Percentiles rank a stretch among this genome's conserved stretches.
phyloP scores from a whole-genome alignment of 1,284 basidiomycete genomes.

The Farysia itapuensis region DNA sequence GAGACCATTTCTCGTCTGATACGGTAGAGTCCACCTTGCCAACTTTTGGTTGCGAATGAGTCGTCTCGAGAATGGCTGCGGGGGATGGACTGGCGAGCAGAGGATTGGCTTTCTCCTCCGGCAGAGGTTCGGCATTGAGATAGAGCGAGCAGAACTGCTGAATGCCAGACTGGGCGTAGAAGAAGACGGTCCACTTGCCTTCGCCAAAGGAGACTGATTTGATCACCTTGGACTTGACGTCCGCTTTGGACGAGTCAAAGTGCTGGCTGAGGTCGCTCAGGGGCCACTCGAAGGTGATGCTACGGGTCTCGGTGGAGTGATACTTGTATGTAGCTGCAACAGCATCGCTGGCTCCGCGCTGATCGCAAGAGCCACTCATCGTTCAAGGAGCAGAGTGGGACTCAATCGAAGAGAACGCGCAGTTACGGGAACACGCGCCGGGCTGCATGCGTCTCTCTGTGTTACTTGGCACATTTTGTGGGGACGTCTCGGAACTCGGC shows the following conservation, averaged over 20 bases:
- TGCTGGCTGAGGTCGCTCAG: slow-evolving; percentile 57
- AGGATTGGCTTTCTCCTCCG: slow-evolving; percentile 19
- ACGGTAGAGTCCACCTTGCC: not conserved
- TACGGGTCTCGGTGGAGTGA: slow-evolving; percentile 30
- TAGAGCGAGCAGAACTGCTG: slow-evolving; percentile 53
- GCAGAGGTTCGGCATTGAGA: slow-evolving; percentile 50
- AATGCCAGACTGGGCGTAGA: slow-evolving; percentile 51
- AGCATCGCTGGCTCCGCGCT: too few species aligned
- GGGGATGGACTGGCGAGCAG: not conserved
- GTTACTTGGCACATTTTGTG: too few species aligned
- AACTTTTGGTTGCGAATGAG: not conserved
- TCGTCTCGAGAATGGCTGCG: not conserved
- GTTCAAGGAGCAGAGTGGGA: too few species aligned
- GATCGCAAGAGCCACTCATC: too few species aligned
- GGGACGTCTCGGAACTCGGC: too few species aligned
- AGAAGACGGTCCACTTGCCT: slow-evolving; percentile 49
- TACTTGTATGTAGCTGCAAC: too few species aligned
- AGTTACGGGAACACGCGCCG: too few species aligned
- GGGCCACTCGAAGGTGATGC: slow-evolving; percentile 48
- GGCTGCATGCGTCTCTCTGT: too few species aligned
- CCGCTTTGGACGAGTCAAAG: slow-evolving; percentile 59
- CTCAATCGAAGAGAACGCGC: too few species aligned
- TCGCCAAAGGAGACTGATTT: slow-evolving; percentile 53
- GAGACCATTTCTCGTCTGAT: slow-evolving; percentile 71
- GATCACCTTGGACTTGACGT: slow-evolving; percentile 61